A percentile compares a stretch with the other conserved stretches of the same genome.
phyloP scores from a whole-genome alignment of 78 protist genomes.

The slime mould (Dictyostelium discoideum) region dicty_2.7 NC_007088.5:5482001-5482500 shows the following conservation, averaged over 20 bases:
- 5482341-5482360: conserved; percentile 56
- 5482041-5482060: not conserved
- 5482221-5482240: conserved; percentile 43
- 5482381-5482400: conserved; percentile 74
- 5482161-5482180: not conserved
- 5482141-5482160: not conserved
- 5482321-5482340: conserved; percentile 59
- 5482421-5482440: conserved; percentile 80
- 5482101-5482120: not conserved
- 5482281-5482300: conserved; percentile 70
- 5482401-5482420: conserved; percentile 79
- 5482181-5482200: conserved; percentile 64
- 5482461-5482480: conserved; percentile 73
- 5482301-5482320: conserved; percentile 53
- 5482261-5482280: conserved; percentile 42
- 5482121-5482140: not conserved
- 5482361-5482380: conserved; percentile 79
- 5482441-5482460: conserved; percentile 39
- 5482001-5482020: not conserved
- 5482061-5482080: not conserved
- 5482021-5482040: not conserved
- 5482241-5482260: conserved; percentile 10
- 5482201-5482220: conserved; percentile 44
- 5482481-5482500: conserved; percentile 70
- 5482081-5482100: not conserved